A percentile compares a stretch with the other conserved stretches of the same genome.
Evolutionary conservation across 129 eudicot genomes (phyloP).

Genomic region (Centrapalus pauciflorus): DNA sequence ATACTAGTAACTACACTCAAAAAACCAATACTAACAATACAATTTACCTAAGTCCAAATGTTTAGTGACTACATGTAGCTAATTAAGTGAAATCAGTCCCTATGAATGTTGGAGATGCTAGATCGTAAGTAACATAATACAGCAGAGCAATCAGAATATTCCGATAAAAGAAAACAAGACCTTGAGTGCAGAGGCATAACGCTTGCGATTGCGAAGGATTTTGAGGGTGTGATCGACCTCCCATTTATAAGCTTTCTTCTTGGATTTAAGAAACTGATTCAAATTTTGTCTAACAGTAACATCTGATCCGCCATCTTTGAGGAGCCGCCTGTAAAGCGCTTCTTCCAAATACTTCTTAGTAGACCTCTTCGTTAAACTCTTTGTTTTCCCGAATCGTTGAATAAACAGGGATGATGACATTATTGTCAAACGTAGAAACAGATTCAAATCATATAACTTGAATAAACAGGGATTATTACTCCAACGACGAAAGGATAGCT

Average conservation of each 20-base stretch:
- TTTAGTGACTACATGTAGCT: not conserved
- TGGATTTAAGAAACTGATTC: constrained; percentile 59
- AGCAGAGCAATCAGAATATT: not conserved
- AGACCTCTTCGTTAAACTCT: constrained; percentile 53
- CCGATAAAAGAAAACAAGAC: constrained; percentile 15
- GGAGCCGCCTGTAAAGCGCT: constrained; percentile 70
- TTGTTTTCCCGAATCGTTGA: constrained; percentile 56
- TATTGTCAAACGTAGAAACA: not conserved
- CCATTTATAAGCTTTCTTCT: constrained; percentile 81
- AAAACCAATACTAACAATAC: not conserved
- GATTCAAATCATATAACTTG: constrained; percentile 12
- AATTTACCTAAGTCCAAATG: not conserved
- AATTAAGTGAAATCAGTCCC: not conserved
- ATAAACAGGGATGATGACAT: constrained; percentile 52
- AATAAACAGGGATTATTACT: too few species aligned
- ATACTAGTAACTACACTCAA: not conserved
- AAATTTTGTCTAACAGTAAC: constrained; percentile 50
- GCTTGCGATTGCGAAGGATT: constrained; percentile 72
- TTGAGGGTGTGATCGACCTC: constrained; percentile 82
- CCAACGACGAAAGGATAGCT: constrained; percentile 10
- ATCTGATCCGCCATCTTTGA: constrained; percentile 76
- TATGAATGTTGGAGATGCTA: not conserved
- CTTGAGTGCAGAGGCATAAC: constrained; percentile 80
- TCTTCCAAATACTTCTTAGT: constrained; percentile 79
- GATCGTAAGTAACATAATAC: not conserved